A percentile compares a stretch with the other conserved stretches of the same genome.
These are phyloP conservation scores for Trichothecium sympodiale DNA, from an alignment of 2,329 filamentous ascomycete genomes.

Conservation along the genomic window DNA sequence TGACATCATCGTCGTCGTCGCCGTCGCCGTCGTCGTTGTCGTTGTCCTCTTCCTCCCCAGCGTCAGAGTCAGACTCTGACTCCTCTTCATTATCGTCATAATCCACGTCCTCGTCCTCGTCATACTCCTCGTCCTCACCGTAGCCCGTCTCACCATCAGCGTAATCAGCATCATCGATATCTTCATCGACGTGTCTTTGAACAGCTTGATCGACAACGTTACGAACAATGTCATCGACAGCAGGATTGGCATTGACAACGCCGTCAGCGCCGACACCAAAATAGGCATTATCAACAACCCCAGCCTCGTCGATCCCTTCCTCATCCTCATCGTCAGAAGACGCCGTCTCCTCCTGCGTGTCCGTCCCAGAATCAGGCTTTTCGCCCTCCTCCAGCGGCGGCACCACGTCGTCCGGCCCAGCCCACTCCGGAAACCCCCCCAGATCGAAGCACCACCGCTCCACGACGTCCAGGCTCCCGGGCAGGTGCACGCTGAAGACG, in stretches of 20 bases:
- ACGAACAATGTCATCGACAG: too few species aligned
- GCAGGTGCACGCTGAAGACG: conserved; percentile 35
- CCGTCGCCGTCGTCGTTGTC: conserved; percentile 13
- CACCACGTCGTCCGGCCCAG: conserved; percentile 8
- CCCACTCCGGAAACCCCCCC: conserved; percentile 32
- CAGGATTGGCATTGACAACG: too few species aligned
- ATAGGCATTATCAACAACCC: too few species aligned
- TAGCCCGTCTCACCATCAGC: conserved; percentile 17
- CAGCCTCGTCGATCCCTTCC: too few species aligned
- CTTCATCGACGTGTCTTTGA: too few species aligned
- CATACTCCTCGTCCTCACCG: conserved; percentile 11
- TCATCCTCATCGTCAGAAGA: too few species aligned
- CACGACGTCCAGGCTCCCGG: conserved; percentile 27
- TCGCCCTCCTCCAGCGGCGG: conserved; percentile 4
- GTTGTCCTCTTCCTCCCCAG: conserved; percentile 15
- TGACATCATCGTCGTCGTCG: conserved; percentile 21
- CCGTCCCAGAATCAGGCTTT: conserved; percentile 6
- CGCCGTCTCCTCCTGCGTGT: conserved; percentile 8
- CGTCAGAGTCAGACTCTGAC: conserved; percentile 20
- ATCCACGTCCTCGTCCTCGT: conserved; percentile 4
- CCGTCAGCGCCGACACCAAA: too few species aligned
- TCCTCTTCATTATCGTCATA: conserved; percentile 9
- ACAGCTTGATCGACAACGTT: too few species aligned
- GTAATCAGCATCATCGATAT: conserved; percentile 23
- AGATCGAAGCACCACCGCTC: conserved; percentile 55